These are phyloP conservation scores for Hibiscus mutabilis DNA, from an alignment of 345 rosid genomes.

Conservation along the genomic window DNA sequence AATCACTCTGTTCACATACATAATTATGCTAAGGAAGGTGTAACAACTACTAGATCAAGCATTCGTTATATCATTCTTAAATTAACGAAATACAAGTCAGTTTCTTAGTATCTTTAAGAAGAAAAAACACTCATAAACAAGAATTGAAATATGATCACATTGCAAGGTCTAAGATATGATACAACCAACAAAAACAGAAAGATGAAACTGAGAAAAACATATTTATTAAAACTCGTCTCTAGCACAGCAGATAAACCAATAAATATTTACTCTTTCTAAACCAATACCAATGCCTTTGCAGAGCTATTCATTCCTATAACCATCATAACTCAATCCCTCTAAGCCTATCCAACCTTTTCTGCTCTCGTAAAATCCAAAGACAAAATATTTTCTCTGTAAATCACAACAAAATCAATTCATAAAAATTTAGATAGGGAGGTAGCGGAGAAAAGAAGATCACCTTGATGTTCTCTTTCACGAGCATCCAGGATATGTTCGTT, in stretches of 20 bases:
- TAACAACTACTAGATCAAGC: neutral
- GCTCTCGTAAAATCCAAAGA: conserved; percentile 46
- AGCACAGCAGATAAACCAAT: neutral
- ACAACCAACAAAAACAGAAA: neutral
- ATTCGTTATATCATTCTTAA: no score
- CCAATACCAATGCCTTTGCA: conserved; percentile 14
- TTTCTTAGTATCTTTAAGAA: no score
- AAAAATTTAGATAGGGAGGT: neutral
- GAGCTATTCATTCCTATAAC: conserved; percentile 57
- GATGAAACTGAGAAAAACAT: neutral
- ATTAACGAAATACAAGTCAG: no score
- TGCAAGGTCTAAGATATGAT: neutral
- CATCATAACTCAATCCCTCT: conserved; percentile 78
- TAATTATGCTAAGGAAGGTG: neutral
- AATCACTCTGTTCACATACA: no score
- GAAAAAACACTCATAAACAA: neutral
- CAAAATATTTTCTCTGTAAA: conserved; percentile 3
- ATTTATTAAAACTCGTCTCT: neutral
- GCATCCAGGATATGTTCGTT: conserved; percentile 47
- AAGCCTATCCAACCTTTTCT: conserved; percentile 65
- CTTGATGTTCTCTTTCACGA: conserved; percentile 59
- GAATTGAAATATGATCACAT: neutral
- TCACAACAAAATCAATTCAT: neutral
- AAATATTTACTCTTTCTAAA: no score
- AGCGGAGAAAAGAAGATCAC: conserved; percentile 22